Percentiles rank a stretch among this genome's conserved stretches.
Evolutionary conservation across 2,329 filamentous ascomycete species (phyloP).

Genomic region (Phaeosphaeriaceae sp.): DNA sequence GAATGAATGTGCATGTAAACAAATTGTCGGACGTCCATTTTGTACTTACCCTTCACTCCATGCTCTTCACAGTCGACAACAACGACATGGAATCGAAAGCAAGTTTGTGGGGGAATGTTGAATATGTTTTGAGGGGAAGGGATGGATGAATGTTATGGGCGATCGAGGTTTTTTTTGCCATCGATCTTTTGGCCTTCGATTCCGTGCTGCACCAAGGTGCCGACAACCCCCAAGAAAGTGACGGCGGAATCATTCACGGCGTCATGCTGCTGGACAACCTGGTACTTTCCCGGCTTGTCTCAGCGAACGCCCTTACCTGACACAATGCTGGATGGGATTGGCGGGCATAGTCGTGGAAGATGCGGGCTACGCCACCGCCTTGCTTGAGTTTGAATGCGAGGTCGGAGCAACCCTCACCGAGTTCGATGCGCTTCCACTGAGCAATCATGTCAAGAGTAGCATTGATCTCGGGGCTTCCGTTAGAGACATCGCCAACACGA

Average conservation of each 20-base stretch:
- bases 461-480: too few species aligned
- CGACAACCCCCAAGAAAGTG: background rate
- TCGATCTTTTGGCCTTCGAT: background rate
- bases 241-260: background rate
- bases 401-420: background rate
- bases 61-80: background rate
- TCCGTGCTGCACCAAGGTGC: background rate
- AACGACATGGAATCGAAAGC: background rate
- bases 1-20: conserved; percentile 5
- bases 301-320: background rate
- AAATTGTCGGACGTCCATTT: background rate
- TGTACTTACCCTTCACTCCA: background rate
- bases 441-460: background rate
- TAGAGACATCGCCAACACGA: too few species aligned
- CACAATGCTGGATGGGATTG: background rate
- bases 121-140: too few species aligned
- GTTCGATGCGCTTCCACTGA: background rate
- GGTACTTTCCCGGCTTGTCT: background rate
- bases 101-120: too few species aligned
- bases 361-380: background rate
- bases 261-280: background rate
- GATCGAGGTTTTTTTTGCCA: background rate
- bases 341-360: background rate
- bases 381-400: background rate
- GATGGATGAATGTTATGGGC: background rate